These are phyloP conservation scores for Solanum hybrid DNA, from an alignment of 305 asterid genomes.

Conservation along the genomic window DNA sequence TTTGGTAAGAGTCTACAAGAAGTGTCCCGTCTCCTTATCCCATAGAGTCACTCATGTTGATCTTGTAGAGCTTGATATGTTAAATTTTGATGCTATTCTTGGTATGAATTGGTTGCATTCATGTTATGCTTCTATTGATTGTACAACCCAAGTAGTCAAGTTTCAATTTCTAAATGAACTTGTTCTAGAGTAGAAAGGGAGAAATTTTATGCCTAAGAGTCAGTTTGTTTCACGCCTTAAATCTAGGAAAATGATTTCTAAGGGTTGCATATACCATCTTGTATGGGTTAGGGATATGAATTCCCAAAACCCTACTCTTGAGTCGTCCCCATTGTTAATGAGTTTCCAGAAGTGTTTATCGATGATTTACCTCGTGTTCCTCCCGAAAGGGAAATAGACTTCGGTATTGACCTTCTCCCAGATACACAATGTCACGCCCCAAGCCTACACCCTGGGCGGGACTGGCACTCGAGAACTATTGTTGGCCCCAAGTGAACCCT, in stretches of 20 bases:
- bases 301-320: neutral
- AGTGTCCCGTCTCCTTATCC: neutral
- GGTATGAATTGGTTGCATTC: neutral
- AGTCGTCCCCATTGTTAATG: neutral
- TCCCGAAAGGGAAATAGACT: neutral
- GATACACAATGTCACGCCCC: neutral
- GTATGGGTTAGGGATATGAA: neutral
- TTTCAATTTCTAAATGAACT: neutral
- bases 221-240: neutral
- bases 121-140: neutral
- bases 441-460: neutral
- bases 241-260: neutral
- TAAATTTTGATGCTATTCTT: neutral
- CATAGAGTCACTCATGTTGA: neutral
- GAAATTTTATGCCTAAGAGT: neutral
- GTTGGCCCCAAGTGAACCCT: neutral
- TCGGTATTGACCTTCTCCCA: neutral
- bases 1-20: neutral
- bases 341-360: neutral
- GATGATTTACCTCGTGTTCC: neutral
- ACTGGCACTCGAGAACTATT: neutral
- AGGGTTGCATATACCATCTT: neutral
- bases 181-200: neutral
- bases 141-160: neutral
- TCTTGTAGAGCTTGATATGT: neutral